Conservation (phyloP, 768 basidiomycete genomes). For the Trametes villosa region DNA sequence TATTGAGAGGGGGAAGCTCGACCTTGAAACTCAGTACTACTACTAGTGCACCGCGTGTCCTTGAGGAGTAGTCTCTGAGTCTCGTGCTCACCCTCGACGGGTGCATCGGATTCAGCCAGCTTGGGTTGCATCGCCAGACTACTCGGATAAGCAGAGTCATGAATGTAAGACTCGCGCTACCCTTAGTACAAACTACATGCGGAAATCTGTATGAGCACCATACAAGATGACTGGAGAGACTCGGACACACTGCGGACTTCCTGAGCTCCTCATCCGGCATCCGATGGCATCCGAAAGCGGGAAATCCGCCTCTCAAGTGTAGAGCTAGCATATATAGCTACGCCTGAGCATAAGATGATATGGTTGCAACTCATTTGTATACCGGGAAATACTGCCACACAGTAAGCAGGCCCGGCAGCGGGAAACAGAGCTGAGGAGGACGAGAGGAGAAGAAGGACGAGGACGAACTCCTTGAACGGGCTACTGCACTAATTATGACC, state of each 20-base stretch:
- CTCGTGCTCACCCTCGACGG: slow-evolving; percentile 45
- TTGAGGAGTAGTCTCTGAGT: slow-evolving; percentile 66
- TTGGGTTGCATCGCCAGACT: slow-evolving; percentile 76
- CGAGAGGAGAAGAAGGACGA: too few species aligned
- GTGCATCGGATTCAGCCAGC: slow-evolving; percentile 37
- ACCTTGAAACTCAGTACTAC: too few species aligned
- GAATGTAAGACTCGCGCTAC: slow-evolving; percentile 83
- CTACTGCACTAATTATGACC: too few species aligned
- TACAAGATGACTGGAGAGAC: slow-evolving; percentile 19
- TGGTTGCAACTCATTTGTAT: too few species aligned
- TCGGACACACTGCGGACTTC: slow-evolving; percentile 64
- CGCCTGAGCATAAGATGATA: slow-evolving; percentile 60
- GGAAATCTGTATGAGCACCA: slow-evolving; percentile 11
- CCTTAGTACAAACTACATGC: slow-evolving; percentile 72
- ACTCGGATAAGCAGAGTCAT: too few species aligned
- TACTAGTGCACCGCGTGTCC: slow-evolving; percentile 69
- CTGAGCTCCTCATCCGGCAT: slow-evolving; percentile 87
- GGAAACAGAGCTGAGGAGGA: too few species aligned
- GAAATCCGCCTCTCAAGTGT: slow-evolving; percentile 74
- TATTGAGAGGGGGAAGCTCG: slow-evolving; percentile 57
- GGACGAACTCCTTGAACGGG: too few species aligned
- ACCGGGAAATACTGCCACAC: too few species aligned
- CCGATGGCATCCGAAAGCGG: slow-evolving; percentile 74
- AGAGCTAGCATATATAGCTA: slow-evolving; percentile 73
- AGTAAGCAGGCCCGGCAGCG: too few species aligned